Evolutionary conservation across 768 basidiomycete genomes (phyloP), one percentile per base, ranked within the genome.

Genomic region (Tulasnella sp.): DNA sequence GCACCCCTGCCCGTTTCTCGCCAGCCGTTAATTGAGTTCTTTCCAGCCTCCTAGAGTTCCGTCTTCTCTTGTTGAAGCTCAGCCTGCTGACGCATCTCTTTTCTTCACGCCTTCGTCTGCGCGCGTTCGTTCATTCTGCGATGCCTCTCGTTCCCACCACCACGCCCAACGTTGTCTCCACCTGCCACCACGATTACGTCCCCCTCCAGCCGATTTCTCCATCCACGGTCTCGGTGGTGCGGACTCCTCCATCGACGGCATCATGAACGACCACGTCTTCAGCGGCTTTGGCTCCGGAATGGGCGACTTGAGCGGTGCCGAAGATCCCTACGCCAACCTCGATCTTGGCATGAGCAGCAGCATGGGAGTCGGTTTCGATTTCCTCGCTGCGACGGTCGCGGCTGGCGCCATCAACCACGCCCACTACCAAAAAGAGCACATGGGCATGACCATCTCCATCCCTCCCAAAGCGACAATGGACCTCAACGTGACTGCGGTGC

Each of bases 21-120:
- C 57, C 57, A 61, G 57, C 57, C 57, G 57, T 61, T 61, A n/a
- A 61, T 61, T 61, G 57, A 61, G n/a, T 61, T 61, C 57, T 61
- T 23, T 61, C 29, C 26, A 39, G 26, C 70, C 70, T 71, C 70
- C 70, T 35, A 11, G 70, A 7, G n/a, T 55, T 18, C 51, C n/a
- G 51, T 61, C 57, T 61, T 61, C 57, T 61, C 6, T 9, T 23
- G 57, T 61, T 61, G 57, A 61, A 11, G 11, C 23, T 40, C 57
- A 61, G 23, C 57, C n/a, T 26, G 29, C 57, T 61, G 57, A 61
- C 57, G 57, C 23, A 48, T 61, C 29, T 55, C 18, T 55, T 29
- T 13, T 1, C 57, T 61, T 61, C 57, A n/a, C 57, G 23, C n/a
- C 57, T 26, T 35, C 35, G 35, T 35, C 5, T 26, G 57, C 57